Percentiles rank a stretch among this genome's conserved stretches.
Evolutionary conservation across 1,284 basidiomycete genomes (phyloP).

Genomic region (Coniophora puteana): DNA sequence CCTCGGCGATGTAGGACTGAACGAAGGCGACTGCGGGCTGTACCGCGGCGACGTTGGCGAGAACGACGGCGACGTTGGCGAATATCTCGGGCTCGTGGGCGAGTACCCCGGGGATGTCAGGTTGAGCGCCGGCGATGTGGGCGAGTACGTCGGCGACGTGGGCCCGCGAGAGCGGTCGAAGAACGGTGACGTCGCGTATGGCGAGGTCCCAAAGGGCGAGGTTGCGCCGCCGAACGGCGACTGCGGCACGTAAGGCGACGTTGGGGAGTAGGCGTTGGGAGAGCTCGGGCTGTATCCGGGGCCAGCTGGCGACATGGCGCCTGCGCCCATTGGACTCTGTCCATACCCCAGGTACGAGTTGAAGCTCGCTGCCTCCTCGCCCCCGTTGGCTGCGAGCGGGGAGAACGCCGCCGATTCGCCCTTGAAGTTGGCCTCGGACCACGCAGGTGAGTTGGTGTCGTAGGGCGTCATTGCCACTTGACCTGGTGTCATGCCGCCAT

Average conservation of each 20-base stretch:
- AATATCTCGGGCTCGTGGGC: conserved; percentile 85
- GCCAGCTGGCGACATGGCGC: conserved; percentile 77
- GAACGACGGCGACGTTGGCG: conserved; percentile 83
- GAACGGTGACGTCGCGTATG: conserved; percentile 78
- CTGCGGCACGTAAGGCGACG: conserved; percentile 83
- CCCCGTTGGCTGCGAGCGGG: conserved; percentile 86
- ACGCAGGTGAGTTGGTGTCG: conserved; percentile 84
- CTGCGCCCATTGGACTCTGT: conserved; percentile 77
- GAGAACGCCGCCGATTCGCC: conserved; percentile 92
- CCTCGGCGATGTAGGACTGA: conserved; percentile 81
- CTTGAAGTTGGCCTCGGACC: conserved; percentile 69
- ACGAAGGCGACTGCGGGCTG: conserved; percentile 79
- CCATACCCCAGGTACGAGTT: conserved; percentile 74
- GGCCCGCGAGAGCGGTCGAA: conserved; percentile 64
- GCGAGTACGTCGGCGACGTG: conserved; percentile 84
- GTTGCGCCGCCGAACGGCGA: conserved; percentile 80
- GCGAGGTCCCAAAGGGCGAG: conserved; percentile 79
- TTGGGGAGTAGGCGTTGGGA: conserved; percentile 82
- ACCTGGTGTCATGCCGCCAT: conserved; percentile 91
- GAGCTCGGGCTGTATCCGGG: conserved; percentile 81
- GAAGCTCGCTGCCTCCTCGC: conserved; percentile 76
- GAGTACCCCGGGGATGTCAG: conserved; percentile 84
- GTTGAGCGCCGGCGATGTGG: conserved; percentile 77
- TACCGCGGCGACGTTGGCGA: conserved; percentile 83
- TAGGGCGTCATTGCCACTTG: conserved; percentile 93